Base-by-base conservation (phyloP, 192 early-diverging fungal species). In the Spizellomyces punctatus region DNA sequence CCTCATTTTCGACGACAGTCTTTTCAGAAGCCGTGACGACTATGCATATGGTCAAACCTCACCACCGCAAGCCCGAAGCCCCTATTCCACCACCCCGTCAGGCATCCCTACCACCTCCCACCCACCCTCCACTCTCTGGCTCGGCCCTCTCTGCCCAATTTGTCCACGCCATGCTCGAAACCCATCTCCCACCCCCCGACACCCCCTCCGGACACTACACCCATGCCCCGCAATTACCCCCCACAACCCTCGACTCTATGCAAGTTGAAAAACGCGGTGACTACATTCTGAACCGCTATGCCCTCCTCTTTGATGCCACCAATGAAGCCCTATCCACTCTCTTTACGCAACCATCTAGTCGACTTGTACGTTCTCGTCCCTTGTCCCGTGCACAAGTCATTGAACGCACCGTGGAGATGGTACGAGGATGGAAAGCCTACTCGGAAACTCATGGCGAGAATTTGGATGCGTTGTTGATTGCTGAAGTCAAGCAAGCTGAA, bases 381-480 rank as follows among this genome's bases (percentile, higher is more conserved):
- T 22, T 47, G 6, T 22, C 49, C 4, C 41, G 46, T 21, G 10
- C 44, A n/a, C 72, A 65, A 58, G 43, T 66, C 5, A 46, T 65
- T 21, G 64, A 65, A 22, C 19, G 8, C 9, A 42, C 21, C 46
- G 27, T 46, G 55, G 10, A 5, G 12, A 4, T 36, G 6, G 76
- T 81, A 0, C 7, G 21, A 1, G 52, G 22, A 6, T 77, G 76
- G 76, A 56, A 64, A 5, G 59, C 41, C 8, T 81, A 81, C 46
- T 48, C 65, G 21, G 76, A 81, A 22, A 12, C 49, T 22, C 56
- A 75, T 42, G 79, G 76, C 8, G 79, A 81, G 61, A 81, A 81
- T 55, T 67, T 81, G 36, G 79, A 81, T 54, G 58, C 69, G 10
- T 64, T 81, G 65, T 60, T 81, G 54, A 78, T 81, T 42, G 55